These are phyloP conservation scores for Leccinum rimulosum DNA, from an alignment of 768 basidiomycete species.

Conservation along the genomic window DNA sequence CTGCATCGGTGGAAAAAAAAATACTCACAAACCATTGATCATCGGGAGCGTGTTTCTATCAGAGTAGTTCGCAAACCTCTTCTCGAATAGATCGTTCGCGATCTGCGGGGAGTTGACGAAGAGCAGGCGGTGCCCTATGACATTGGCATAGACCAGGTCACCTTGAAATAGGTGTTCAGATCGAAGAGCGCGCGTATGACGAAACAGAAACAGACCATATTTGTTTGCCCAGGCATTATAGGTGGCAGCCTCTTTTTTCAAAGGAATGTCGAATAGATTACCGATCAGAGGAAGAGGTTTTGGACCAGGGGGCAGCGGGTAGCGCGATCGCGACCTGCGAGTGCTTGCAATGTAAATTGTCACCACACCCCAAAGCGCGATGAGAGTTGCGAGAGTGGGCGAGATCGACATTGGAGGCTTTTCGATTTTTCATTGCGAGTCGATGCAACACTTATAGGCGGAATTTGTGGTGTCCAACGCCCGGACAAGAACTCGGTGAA, in stretches of 20 bases:
- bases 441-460: conserved; percentile 14
- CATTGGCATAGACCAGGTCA: conserved; percentile 51
- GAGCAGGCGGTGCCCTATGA: conserved; percentile 48
- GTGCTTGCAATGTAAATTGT: conserved; percentile 18
- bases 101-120: conserved; percentile 47
- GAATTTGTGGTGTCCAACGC: conserved; percentile 3
- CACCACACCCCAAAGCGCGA: conserved; percentile 22
- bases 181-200: neutral
- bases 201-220: conserved; percentile 27
- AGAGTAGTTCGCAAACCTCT: conserved; percentile 53
- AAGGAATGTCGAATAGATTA: conserved; percentile 48
- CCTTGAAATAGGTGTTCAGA: conserved; percentile 29
- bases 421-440: conserved; percentile 2
- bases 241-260: conserved; percentile 34
- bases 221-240: conserved; percentile 44
- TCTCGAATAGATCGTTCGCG: conserved; percentile 55
- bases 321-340: conserved; percentile 13
- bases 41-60: conserved; percentile 47
- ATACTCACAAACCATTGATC: conserved; percentile 47
- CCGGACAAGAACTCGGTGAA: neutral
- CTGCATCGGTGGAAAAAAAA: neutral
- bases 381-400: conserved; percentile 12
- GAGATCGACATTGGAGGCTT: conserved; percentile 16
- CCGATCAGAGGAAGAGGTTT: conserved; percentile 51
- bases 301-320: conserved; percentile 55